Conservation (phyloP, 2,329 filamentous ascomycete genomes). For the Penicillium sp. region DNA sequence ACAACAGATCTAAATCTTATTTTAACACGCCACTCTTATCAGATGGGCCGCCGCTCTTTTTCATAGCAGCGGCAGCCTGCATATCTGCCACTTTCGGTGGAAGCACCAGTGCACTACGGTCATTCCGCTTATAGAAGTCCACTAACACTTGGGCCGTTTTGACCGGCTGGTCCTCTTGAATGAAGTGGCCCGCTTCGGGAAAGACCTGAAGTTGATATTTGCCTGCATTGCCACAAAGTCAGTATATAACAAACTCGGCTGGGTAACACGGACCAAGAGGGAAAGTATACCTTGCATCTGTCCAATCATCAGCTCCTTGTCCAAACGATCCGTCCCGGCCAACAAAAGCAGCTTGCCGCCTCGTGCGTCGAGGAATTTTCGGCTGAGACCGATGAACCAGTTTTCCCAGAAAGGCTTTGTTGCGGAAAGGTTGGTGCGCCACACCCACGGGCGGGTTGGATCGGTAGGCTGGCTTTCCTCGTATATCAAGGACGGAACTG, state of each 20-base stretch:
- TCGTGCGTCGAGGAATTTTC: slow-evolving; percentile 79
- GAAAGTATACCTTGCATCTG: slow-evolving; percentile 84
- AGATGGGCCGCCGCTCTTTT: slow-evolving; percentile 33
- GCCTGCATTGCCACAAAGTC: slow-evolving; percentile 42
- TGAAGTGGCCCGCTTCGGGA: slow-evolving; percentile 92
- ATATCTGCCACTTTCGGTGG: slow-evolving; percentile 89
- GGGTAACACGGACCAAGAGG: neutral
- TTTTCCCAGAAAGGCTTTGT: slow-evolving; percentile 93
- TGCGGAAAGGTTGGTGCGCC: slow-evolving; percentile 80
- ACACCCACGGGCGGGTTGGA: slow-evolving; percentile 67
- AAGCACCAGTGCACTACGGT: slow-evolving; percentile 79
- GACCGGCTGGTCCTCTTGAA: slow-evolving; percentile 92
- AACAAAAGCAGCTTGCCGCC: slow-evolving; percentile 85
- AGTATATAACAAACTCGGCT: neutral
- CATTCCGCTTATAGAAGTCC: slow-evolving; percentile 92
- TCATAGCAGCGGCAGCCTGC: slow-evolving; percentile 49
- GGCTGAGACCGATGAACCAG: slow-evolving; percentile 88
- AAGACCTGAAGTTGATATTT: slow-evolving; percentile 97
- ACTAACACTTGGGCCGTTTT: slow-evolving; percentile 83
- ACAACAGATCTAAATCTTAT: neutral
- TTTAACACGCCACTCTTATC: neutral
- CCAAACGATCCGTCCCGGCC: slow-evolving; percentile 85
- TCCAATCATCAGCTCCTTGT: slow-evolving; percentile 91
- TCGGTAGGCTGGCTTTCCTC: slow-evolving; percentile 44
- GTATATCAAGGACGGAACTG: slow-evolving; percentile 78